Evolutionary conservation across 2,329 filamentous ascomycete genomes (phyloP).

Genomic region (Neurospora sp.): DNA sequence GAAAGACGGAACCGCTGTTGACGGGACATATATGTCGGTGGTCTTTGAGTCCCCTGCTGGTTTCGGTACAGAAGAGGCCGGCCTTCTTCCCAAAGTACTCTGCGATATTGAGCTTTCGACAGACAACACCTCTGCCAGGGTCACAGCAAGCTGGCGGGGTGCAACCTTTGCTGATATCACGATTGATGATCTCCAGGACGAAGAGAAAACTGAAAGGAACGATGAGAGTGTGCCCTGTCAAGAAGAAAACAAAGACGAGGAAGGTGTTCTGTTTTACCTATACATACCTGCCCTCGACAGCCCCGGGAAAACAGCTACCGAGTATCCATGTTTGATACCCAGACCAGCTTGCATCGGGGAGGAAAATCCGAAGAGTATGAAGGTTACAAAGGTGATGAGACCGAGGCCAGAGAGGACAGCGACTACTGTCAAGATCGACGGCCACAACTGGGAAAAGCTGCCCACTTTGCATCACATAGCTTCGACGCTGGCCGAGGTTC

Average conservation of each 20-base stretch:
- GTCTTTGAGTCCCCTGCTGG: conserved; percentile 52
- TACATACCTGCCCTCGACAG: neutral
- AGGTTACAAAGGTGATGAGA: neutral
- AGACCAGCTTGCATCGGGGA: neutral
- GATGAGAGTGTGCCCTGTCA: neutral
- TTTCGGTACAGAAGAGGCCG: conserved; percentile 49
- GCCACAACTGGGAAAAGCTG: neutral
- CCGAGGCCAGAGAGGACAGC: neutral
- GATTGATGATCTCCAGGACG: conserved; percentile 13
- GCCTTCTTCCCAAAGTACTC: conserved; percentile 47
- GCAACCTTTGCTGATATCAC: conserved; percentile 18
- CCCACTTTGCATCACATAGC: neutral
- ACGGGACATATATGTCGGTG: conserved; percentile 46
- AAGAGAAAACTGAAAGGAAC: neutral
- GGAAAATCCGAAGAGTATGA: neutral
- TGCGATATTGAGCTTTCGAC: conserved; percentile 35
- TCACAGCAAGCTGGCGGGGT: conserved; percentile 32
- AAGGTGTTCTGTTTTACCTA: neutral
- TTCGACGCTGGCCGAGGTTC: neutral
- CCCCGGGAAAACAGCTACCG: neutral
- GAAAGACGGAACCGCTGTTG: conserved; percentile 35
- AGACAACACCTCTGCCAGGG: conserved; percentile 23
- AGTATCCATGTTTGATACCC: neutral
- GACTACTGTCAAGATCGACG: neutral
- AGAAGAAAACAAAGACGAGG: neutral